Conservation (phyloP, 2,329 filamentous ascomycete genomes). For the Colletotrichum tofieldiae region DNA sequence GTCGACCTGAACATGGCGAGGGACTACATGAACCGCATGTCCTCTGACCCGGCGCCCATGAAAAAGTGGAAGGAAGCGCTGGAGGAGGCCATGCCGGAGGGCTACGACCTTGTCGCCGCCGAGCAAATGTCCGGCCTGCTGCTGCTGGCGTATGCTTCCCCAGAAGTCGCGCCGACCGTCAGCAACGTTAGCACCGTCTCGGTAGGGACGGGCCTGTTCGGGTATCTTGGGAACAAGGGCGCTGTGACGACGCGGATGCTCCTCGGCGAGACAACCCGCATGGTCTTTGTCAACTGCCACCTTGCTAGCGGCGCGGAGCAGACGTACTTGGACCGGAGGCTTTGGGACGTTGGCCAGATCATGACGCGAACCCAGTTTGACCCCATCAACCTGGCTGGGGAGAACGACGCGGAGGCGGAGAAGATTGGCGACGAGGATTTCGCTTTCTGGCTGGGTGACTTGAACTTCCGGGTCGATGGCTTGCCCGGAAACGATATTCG, state of each 20-base stretch:
- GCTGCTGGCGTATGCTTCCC: slow-evolving; percentile 87
- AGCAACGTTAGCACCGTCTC: slow-evolving; percentile 86
- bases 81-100: slow-evolving; percentile 79
- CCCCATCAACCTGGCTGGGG: slow-evolving; percentile 77
- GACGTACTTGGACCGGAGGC: slow-evolving; percentile 83
- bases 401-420: slow-evolving; percentile 76
- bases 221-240: slow-evolving; percentile 97
- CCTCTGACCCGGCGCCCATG: slow-evolving; percentile 79
- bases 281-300: slow-evolving; percentile 94
- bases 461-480: slow-evolving; percentile 93
- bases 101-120: slow-evolving; percentile 83
- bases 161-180: slow-evolving; percentile 80
- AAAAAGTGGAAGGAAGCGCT: slow-evolving; percentile 87
- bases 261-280: slow-evolving; percentile 88
- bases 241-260: slow-evolving; percentile 87
- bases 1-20: slow-evolving; percentile 86
- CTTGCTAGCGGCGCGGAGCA: slow-evolving; percentile 89
- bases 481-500: slow-evolving; percentile 93
- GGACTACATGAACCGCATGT: slow-evolving; percentile 81
- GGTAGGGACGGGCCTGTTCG: slow-evolving; percentile 91
- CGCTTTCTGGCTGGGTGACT: slow-evolving; percentile 95
- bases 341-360: slow-evolving; percentile 92
- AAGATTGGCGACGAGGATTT: slow-evolving; percentile 92
- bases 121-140: slow-evolving; percentile 91
- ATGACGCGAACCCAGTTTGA: slow-evolving; percentile 83